Evolutionary conservation across 2,329 filamentous ascomycete species (phyloP).

Genomic region (Seiridium unicorne): DNA sequence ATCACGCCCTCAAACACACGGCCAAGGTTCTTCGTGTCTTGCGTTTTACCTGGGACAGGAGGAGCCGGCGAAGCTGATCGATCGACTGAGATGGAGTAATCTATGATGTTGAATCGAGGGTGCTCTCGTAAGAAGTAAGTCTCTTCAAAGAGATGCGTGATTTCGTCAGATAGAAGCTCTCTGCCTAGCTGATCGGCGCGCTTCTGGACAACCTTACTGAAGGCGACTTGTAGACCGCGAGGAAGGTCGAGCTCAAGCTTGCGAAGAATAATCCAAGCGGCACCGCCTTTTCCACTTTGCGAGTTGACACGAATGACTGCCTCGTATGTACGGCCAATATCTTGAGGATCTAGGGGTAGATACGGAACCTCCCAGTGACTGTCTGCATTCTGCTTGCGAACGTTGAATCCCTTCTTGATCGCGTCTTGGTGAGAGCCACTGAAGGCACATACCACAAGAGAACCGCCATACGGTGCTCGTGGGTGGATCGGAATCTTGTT

Average conservation of each 20-base stretch:
- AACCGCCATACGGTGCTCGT: conserved; percentile 85
- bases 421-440: conserved; percentile 92
- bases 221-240: conserved; percentile 86
- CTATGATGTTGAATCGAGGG: conserved; percentile 80
- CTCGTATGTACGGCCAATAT: conserved; percentile 96
- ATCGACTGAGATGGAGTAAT: conserved; percentile 89
- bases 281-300: conserved; percentile 90
- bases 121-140: conserved; percentile 84
- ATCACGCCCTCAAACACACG: conserved; percentile 85
- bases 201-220: conserved; percentile 82
- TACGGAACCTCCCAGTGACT: conserved; percentile 85
- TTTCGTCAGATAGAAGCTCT: conserved; percentile 81
- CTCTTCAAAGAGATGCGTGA: conserved; percentile 81
- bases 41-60: conserved; percentile 65
- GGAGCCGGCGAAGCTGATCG: conserved; percentile 74
- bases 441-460: conserved; percentile 90
- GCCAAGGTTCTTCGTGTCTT: conserved; percentile 74
- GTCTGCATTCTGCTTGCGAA: conserved; percentile 63
- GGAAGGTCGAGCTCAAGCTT: conserved; percentile 90
- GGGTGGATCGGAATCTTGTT: conserved; percentile 94
- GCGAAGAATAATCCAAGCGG: conserved; percentile 89
- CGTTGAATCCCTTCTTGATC: conserved; percentile 87
- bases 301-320: conserved; percentile 98
- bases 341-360: conserved; percentile 85
- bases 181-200: conserved; percentile 77